Conservation (phyloP, 257 asterid genomes). For the Solanum lycopersicoides region DNA sequence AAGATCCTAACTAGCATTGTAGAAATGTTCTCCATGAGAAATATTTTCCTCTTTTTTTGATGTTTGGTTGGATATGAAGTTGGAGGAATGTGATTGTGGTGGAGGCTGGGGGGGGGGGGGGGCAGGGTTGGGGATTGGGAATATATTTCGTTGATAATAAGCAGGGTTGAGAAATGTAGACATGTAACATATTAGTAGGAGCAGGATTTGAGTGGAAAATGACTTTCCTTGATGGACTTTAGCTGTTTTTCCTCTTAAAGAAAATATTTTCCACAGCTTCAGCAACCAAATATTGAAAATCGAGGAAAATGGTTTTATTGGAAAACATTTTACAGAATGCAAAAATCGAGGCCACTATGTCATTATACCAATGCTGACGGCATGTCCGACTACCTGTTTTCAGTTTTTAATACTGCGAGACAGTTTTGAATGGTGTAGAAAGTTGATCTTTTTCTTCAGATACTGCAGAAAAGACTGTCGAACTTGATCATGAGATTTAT, state of each 20-base stretch:
- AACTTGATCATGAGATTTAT: not conserved
- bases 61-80: not conserved
- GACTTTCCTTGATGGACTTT: not conserved
- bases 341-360: not conserved
- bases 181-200: not conserved
- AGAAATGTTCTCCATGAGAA: not conserved
- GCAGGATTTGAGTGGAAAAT: not conserved
- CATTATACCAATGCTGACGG: not conserved
- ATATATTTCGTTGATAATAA: not conserved
- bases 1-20: not conserved
- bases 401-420: not conserved
- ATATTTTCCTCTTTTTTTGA: not conserved
- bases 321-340: not conserved
- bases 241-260: not conserved
- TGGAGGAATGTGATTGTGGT: not conserved
- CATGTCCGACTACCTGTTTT: not conserved
- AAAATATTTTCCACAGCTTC: not conserved
- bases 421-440: not conserved
- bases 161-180: not conserved
- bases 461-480: not conserved
- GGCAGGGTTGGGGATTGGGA: not conserved
- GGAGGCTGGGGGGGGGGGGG: not conserved
- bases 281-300: not conserved
- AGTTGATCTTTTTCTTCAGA: not conserved
- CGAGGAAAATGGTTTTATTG: not conserved